Percentiles rank a stretch among this genome's conserved stretches.
Conservation (phyloP, 768 basidiomycete genomes). For the Mycena galericulata region DNA sequence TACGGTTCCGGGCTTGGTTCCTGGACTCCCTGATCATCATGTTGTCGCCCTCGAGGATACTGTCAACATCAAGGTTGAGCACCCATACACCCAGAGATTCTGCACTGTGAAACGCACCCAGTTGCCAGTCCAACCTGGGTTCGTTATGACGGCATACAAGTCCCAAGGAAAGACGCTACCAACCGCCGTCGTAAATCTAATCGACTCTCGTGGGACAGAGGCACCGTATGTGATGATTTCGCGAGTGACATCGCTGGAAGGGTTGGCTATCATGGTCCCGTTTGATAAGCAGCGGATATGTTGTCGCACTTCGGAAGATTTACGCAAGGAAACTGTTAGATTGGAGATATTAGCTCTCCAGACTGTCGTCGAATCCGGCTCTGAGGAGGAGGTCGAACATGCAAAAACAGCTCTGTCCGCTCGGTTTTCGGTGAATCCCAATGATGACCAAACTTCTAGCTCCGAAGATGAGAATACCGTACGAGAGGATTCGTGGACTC, state of each 20-base stretch:
- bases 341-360: background rate
- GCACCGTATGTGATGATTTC: slow-evolving; percentile 1
- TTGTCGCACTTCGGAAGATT: background rate
- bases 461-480: background rate
- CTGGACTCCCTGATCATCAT: slow-evolving; percentile 29
- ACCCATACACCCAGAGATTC: slow-evolving; percentile 2
- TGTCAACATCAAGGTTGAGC: background rate
- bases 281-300: background rate
- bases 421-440: background rate
- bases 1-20: slow-evolving; percentile 13
- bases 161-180: background rate
- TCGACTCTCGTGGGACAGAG: background rate
- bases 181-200: background rate
- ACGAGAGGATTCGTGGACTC: background rate
- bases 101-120: slow-evolving; percentile 22
- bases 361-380: background rate
- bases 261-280: background rate
- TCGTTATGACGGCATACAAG: slow-evolving; percentile 1
- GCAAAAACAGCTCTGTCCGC: background rate
- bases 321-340: background rate
- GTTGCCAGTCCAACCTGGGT: background rate
- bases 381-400: background rate
- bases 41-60: slow-evolving; percentile 33
- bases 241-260: background rate
- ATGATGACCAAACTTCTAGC: background rate